Percentiles rank a stretch among this genome's conserved stretches.
Conservation (phyloP, 805 yeast species). For the Candida maltosa region DNA sequence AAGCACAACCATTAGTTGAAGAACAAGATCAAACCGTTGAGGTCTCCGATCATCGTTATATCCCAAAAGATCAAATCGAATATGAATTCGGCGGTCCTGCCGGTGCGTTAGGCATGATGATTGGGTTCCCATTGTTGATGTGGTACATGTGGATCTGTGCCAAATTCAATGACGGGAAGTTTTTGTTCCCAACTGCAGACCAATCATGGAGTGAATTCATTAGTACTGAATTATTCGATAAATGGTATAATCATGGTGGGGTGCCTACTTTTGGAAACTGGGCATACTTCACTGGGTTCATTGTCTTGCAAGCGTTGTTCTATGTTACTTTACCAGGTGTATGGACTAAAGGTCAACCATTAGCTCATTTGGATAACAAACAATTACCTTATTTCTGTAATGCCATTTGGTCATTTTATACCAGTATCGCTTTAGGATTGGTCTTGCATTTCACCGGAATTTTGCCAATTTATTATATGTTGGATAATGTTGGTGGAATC, state of each 20-base stretch:
- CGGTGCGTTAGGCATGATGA: slow-evolving; percentile 89
- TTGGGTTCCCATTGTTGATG: slow-evolving; percentile 91
- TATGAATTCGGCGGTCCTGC: slow-evolving; percentile 92
- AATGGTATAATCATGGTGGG: slow-evolving; percentile 47
- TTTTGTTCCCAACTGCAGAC: slow-evolving; percentile 63
- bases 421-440: slow-evolving; percentile 55
- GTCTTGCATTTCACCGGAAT: slow-evolving; percentile 69
- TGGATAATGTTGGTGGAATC: slow-evolving; percentile 84
- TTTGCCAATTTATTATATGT: slow-evolving; percentile 68
- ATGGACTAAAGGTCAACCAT: slow-evolving; percentile 93
- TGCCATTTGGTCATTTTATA: slow-evolving; percentile 82
- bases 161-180: slow-evolving; percentile 67
- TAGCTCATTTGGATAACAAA: slow-evolving; percentile 71
- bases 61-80: slow-evolving; percentile 51
- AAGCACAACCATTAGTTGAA: slow-evolving; percentile 1
- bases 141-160: slow-evolving; percentile 95
- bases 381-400: slow-evolving; percentile 92
- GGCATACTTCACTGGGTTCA: slow-evolving; percentile 67
- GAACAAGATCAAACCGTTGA: slow-evolving; percentile 6
- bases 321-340: slow-evolving; percentile 88
- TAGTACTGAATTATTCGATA: slow-evolving; percentile 34
- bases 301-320: slow-evolving; percentile 64
- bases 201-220: slow-evolving; percentile 54
- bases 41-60: slow-evolving; percentile 20
- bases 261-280: slow-evolving; percentile 62